These are phyloP conservation scores for Gamarada debralockiae DNA, from an alignment of 495 filamentous ascomycete species.

Conservation along the genomic window DNA sequence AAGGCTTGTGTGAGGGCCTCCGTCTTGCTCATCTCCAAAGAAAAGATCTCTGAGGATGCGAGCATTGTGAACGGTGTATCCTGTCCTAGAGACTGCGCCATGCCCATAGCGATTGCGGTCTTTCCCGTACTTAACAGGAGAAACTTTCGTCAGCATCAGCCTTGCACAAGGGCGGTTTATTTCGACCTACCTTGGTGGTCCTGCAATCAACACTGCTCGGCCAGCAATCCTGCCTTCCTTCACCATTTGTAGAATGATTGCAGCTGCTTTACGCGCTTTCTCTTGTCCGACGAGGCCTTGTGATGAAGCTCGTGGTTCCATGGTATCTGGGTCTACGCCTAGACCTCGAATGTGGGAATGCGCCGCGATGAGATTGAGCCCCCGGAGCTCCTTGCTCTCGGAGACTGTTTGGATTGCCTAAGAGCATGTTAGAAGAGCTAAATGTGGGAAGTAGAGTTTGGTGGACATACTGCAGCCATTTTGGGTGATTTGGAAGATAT, in stretches of 20 bases:
- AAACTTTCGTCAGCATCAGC: constrained; percentile 4
- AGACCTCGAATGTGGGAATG: constrained; percentile 97
- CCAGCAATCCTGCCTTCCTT: constrained; percentile 98
- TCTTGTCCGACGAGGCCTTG: constrained; percentile 98
- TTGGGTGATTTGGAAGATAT: background rate
- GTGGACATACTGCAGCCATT: constrained; percentile 11
- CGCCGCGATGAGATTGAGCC: constrained; percentile 93
- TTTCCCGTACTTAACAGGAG: constrained; percentile 78
- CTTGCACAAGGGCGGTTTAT: background rate
- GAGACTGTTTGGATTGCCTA: constrained; percentile 89
- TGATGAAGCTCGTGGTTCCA: constrained; percentile 80
- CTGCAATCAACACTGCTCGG: constrained; percentile 89
- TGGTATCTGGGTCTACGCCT: constrained; percentile 86
- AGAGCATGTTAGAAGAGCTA: constrained; percentile 1
- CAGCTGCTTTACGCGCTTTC: constrained; percentile 92
- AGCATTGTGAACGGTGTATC: constrained; percentile 97
- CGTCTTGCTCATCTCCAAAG: constrained; percentile 97
- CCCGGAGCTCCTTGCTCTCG: constrained; percentile 90
- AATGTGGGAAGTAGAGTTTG: background rate
- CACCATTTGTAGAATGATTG: constrained; percentile 95
- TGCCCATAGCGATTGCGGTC: constrained; percentile 97
- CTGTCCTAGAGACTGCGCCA: constrained; percentile 89
- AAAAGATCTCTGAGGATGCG: constrained; percentile 94
- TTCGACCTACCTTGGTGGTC: constrained; percentile 66
- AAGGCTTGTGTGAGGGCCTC: constrained; percentile 98